Conservation (phyloP, 352 stramenopile species). For the Stramenopiles sp. region DNA sequence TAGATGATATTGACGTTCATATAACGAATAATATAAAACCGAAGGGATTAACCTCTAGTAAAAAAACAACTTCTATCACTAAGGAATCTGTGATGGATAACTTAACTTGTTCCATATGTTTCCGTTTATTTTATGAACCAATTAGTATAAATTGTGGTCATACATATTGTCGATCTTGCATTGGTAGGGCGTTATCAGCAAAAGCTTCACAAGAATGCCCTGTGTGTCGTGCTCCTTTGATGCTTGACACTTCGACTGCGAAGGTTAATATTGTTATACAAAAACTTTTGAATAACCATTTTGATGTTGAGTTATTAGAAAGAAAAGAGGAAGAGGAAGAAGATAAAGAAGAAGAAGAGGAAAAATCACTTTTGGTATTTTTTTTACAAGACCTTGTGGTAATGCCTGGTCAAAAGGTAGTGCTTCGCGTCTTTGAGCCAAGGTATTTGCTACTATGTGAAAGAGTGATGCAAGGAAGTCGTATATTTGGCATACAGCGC, state of each 20-base stretch:
- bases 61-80: neutral
- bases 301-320: neutral
- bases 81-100: neutral
- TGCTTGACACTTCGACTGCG: neutral
- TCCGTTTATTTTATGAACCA: neutral
- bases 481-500: neutral
- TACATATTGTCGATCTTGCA: neutral
- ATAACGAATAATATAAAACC: neutral
- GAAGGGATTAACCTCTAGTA: neutral
- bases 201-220: neutral
- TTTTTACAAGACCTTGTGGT: neutral
- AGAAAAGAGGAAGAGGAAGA: neutral
- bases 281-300: neutral
- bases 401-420: neutral
- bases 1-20: too few relatives aligned
- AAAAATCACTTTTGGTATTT: neutral
- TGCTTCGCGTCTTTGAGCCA: neutral
- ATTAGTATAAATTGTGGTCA: neutral
- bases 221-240: neutral
- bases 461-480: neutral
- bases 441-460: neutral
- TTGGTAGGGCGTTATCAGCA: neutral
- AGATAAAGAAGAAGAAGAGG: neutral
- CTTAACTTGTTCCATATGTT: neutral
- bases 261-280: neutral